phyloP scores from a whole-genome alignment of 495 filamentous ascomycete species.

The Paragyromitra xinjiangensis region DNA sequence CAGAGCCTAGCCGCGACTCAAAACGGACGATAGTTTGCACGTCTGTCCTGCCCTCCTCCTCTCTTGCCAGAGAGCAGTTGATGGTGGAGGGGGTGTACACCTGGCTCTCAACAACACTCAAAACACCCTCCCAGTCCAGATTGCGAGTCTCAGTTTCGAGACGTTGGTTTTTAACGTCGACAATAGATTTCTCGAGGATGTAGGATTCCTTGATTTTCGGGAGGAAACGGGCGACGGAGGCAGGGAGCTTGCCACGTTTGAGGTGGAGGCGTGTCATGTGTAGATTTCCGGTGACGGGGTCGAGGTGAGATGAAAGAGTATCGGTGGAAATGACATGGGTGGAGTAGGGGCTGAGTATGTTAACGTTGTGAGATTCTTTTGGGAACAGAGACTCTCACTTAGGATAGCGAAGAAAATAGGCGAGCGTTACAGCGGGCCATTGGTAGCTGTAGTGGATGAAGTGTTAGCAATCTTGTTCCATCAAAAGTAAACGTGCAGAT shows the following conservation, averaged over 20 bases:
- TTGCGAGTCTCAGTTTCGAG: constrained; percentile 85
- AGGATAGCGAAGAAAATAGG: constrained; percentile 98
- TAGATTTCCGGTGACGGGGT: constrained; percentile 78
- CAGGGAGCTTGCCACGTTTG: constrained; percentile 89
- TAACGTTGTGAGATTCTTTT: neutral
- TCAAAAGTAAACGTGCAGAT: constrained; percentile 7
- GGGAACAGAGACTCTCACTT: constrained; percentile 62
- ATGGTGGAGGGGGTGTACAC: constrained; percentile 64
- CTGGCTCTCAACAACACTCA: constrained; percentile 92
- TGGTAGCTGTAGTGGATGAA: constrained; percentile 48
- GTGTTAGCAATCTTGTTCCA: constrained; percentile 25
- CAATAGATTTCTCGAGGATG: constrained; percentile 88
- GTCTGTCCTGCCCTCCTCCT: constrained; percentile 70
- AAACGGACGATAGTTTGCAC: constrained; percentile 88
- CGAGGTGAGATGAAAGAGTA: constrained; percentile 86
- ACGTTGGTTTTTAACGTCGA: constrained; percentile 89
- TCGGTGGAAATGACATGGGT: constrained; percentile 96
- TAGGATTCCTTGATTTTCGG: constrained; percentile 74
- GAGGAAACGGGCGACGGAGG: constrained; percentile 72
- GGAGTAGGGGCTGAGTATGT: constrained; percentile 71
- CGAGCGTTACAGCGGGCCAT: constrained; percentile 78
- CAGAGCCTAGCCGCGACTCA: constrained; percentile 70
- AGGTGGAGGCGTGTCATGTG: constrained; percentile 90
- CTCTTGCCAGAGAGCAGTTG: constrained; percentile 38
- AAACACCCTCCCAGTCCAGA: constrained; percentile 87